Evolutionary conservation across 2,329 filamentous ascomycete genomes (phyloP).

Genomic region (Neoascochyta sp.): DNA sequence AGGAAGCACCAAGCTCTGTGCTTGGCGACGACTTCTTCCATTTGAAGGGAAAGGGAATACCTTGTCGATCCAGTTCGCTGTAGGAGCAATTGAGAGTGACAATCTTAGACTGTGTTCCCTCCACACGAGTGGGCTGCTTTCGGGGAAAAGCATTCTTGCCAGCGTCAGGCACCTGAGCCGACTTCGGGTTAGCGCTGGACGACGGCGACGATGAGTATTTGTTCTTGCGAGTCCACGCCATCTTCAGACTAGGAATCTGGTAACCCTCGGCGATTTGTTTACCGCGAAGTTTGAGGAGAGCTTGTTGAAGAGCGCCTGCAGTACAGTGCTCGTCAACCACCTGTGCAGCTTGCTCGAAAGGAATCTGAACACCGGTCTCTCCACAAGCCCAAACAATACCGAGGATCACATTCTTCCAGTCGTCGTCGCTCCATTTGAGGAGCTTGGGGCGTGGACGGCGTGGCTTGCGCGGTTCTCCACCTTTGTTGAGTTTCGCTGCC

Average conservation of each 20-base stretch:
- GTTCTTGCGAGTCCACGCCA: slow-evolving; percentile 23
- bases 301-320: slow-evolving; percentile 31
- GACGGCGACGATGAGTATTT: slow-evolving; percentile 2
- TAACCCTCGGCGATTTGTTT: slow-evolving; percentile 21
- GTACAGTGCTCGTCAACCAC: slow-evolving; percentile 21
- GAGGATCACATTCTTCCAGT: slow-evolving; percentile 26
- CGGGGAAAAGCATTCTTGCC: slow-evolving; percentile 3
- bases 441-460: slow-evolving; percentile 29
- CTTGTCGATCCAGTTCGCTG: slow-evolving; percentile 2
- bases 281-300: slow-evolving; percentile 28
- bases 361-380: slow-evolving; percentile 25
- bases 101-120: slow-evolving; percentile 8
- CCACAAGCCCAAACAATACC: slow-evolving; percentile 32
- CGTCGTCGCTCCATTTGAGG: slow-evolving; percentile 28
- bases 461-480: slow-evolving; percentile 26
- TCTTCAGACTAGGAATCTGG: slow-evolving; percentile 18
- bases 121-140: slow-evolving; percentile 8
- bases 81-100: slow-evolving; percentile 5
- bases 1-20: not conserved
- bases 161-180: slow-evolving; percentile 3
- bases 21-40: slow-evolving; percentile 4
- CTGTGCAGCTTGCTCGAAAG: slow-evolving; percentile 29
- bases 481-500: slow-evolving; percentile 25
- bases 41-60: slow-evolving; percentile 3
- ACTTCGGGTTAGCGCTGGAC: slow-evolving; percentile 7